Evolutionary conservation across 208 protist genomes (phyloP).

Genomic region (Phytomonas francai): DNA sequence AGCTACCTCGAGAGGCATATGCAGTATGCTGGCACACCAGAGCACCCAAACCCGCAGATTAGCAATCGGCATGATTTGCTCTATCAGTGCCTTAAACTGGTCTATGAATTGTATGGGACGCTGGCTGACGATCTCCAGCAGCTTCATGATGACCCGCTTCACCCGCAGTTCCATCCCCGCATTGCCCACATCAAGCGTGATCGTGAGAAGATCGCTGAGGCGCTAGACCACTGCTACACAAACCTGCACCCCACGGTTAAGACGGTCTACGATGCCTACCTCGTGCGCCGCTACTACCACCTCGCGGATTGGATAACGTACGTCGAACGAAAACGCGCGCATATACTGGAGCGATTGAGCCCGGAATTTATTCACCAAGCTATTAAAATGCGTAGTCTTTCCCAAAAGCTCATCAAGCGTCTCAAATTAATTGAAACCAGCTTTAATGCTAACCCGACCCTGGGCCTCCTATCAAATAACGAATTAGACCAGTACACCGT

Average conservation of each 20-base stretch:
- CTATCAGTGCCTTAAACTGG: conserved; percentile 45
- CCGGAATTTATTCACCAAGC: conserved; percentile 48
- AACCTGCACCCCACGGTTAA: conserved; percentile 77
- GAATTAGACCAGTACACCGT: conserved; percentile 41
- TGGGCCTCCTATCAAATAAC: conserved; percentile 30
- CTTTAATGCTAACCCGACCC: conserved; percentile 45
- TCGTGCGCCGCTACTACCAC: conserved; percentile 79
- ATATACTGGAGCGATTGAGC: conserved; percentile 50
- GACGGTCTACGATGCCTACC: conserved; percentile 76
- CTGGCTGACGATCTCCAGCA: conserved; percentile 67
- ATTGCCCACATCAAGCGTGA: conserved; percentile 48
- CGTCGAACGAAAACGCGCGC: conserved; percentile 62
- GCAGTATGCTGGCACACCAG: conserved; percentile 74
- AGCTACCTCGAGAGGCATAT: conserved; percentile 74
- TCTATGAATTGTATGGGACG: conserved; percentile 70
- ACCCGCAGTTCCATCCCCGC: conserved; percentile 64
- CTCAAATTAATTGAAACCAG: conserved; percentile 42
- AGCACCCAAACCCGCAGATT: conserved; percentile 56
- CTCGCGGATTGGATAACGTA: conserved; percentile 69
- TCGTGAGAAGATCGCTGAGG: conserved; percentile 53
- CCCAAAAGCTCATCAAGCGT: conserved; percentile 40
- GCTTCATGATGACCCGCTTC: conserved; percentile 76
- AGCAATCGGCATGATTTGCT: conserved; percentile 49
- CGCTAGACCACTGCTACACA: conserved; percentile 65
- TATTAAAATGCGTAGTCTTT: conserved; percentile 32